Base-by-base conservation (phyloP, 306 rosid species). In the Rosa persica region DNA sequence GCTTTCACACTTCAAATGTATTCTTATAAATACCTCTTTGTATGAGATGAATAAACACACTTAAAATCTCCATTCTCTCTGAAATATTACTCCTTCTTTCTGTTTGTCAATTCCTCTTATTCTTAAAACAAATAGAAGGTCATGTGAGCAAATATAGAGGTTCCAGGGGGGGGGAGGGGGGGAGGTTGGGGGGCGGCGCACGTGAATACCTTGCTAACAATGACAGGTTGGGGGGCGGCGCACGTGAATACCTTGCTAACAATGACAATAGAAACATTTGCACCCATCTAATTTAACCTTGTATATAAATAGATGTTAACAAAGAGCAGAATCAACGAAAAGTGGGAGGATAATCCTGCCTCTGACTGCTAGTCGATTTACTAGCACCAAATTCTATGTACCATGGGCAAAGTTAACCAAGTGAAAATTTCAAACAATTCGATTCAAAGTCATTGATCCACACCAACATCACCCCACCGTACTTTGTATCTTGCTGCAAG, bases 401-500 rank as follows among this genome's bases (percentile, higher is more conserved):
- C 70, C 7, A 6, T 11, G 58, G 51, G 10, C 78, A 44, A 73
- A 40, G 71, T 66, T 74, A 16, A 75, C 43, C 49, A 27, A 61
- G 20, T 20, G 75, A 77, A 80, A 86, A 66, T 48, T 15, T 5
- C 13, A 47, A 86, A 42, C 10, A 43, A 16, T 7, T 46, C 78
- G 65, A 66, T 36, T 47, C 38, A 44, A 19, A 15, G 75, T 74
- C 67, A 90, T 69, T 79, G 85, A 20, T 91, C 95, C 54, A 78
- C 0, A 12, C 86, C 90, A 70, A 91, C 85, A 71, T 93, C 98
- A 11, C 98, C 98, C 98, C 98, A 93, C 51, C 95, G 84, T 19
- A 93, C 93, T 0, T 90, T 86, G 88, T 93, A 82, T 79, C 85
- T 82, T 57, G 98, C 94, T 2, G 97, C 98, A 48, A 93, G 95